Base-by-base conservation (phyloP, 257 asterid genomes). In the Sherardia arvensis region DNA sequence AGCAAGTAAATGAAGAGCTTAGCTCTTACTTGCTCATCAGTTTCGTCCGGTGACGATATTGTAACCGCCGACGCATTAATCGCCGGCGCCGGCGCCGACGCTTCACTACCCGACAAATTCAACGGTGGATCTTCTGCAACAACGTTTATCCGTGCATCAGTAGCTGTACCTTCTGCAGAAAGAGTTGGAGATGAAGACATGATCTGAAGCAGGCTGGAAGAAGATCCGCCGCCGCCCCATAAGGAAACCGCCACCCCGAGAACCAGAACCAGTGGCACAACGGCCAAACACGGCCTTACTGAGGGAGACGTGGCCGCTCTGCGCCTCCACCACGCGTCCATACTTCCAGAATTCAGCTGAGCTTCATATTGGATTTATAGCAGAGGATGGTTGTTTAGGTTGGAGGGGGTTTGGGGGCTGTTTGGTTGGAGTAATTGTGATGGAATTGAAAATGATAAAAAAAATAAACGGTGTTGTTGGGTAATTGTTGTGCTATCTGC, bases 401-500 rank as follows among this genome's bases (percentile, higher is more conserved):
- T 18, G 26, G 26, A 21, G 56, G 56, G 4, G 27, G 47, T 18
- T 2, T 28, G n/a, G 62, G 62, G 53, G 3, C 7, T 28, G 26
- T 20, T 28, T 43, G 59, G 59, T 14, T 28, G 2, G 64, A 45
- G 69, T 43, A 43, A 43, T 15, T 43, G 51, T 1, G n/a, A 43
- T 15, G 51, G 5, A 60, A n/a, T n/a, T n/a, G 12, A 8, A 36
- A 9, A 36, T 1, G 10, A 36, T 10, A 38, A 38, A 1, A 8
- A 33, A 33, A 36, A 38, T 0, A 38, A 38, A 60, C 74, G 73
- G 47, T 38, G 76, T 75, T 74, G 86, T 77, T 62, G 79, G 74
- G 80, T 77, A 70, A 53, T 76, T 91, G 83, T 86, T 75, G 86
- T 74, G 49, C 62, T 76, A n/a, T 74, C 22, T 67, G 47, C 47